A percentile compares a stretch with the other conserved stretches of the same genome.
These are phyloP conservation scores for Scenedesmus sp. DNA, from an alignment of 163 green algal genomes.

Conservation along the genomic window DNA sequence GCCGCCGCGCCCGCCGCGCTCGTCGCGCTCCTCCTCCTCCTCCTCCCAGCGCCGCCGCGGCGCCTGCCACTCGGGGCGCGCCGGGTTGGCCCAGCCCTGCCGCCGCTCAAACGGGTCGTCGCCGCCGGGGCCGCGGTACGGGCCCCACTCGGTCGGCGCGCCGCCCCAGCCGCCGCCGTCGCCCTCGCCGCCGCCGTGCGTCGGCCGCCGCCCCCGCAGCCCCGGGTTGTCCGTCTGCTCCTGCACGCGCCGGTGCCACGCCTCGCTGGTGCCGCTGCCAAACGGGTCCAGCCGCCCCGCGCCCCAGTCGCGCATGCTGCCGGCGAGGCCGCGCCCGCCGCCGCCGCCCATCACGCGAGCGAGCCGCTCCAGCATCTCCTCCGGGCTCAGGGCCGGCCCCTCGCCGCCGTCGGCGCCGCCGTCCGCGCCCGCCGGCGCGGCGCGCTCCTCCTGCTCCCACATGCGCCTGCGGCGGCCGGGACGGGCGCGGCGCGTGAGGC, in stretches of 20 bases:
- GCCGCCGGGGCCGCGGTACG: background rate
- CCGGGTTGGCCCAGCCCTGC: constrained; percentile 38
- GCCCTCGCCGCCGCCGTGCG: background rate
- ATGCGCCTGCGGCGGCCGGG: background rate
- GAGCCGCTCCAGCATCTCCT: constrained; percentile 40
- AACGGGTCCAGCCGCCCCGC: constrained; percentile 41
- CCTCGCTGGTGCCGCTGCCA: constrained; percentile 10
- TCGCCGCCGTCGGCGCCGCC: background rate
- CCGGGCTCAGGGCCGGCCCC: background rate
- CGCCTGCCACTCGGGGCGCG: constrained; percentile 33
- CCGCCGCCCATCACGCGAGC: constrained; percentile 30
- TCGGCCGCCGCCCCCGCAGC: background rate
- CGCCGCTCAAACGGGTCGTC: constrained; percentile 33
- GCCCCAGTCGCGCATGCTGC: constrained; percentile 16
- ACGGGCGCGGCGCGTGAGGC: too few relatives aligned
- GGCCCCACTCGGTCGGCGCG: constrained; percentile 28
- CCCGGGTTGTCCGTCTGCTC: constrained; percentile 22
- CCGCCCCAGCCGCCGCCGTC: background rate
- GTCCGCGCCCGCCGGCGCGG: background rate
- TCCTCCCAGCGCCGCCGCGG: constrained; percentile 21
- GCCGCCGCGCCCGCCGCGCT: constrained; percentile 15
- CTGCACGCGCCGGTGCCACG: background rate
- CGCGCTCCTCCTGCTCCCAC: constrained; percentile 19
- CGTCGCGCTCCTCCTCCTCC: constrained; percentile 8
- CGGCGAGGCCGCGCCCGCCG: background rate